These are phyloP conservation scores for Fusarium oxysporum DNA, from an alignment of 2,329 filamentous ascomycete species.

Conservation along the genomic window DNA sequence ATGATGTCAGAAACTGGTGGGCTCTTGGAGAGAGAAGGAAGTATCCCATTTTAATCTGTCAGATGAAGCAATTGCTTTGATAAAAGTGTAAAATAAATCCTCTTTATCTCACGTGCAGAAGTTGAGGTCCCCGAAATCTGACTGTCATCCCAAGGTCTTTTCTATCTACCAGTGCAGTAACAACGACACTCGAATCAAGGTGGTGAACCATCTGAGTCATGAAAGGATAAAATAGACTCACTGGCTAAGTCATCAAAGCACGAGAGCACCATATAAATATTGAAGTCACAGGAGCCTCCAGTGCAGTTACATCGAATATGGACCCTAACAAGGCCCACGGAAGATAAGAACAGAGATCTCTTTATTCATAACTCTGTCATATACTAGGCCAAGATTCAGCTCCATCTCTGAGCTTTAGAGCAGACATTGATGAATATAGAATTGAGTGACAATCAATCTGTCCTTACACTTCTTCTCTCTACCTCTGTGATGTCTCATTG, in stretches of 20 bases:
- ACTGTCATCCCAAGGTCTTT: constrained; percentile 74
- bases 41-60: constrained; percentile 65
- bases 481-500: background rate
- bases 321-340: background rate
- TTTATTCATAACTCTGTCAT: background rate
- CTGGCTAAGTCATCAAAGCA: constrained; percentile 73
- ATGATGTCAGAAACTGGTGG: constrained; percentile 54
- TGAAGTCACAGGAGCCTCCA: background rate
- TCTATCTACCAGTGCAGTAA: constrained; percentile 69
- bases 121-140: constrained; percentile 77
- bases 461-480: background rate
- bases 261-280: constrained; percentile 57
- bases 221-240: constrained; percentile 72
- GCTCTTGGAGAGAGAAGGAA: constrained; percentile 56
- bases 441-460: background rate
- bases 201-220: constrained; percentile 69
- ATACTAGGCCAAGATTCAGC: background rate
- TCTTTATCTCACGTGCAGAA: constrained; percentile 58
- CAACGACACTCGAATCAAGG: constrained; percentile 67
- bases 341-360: background rate
- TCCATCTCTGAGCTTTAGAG: background rate
- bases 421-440: background rate
- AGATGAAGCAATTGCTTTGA: background rate
- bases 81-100: background rate
- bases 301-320: background rate